Conservation (phyloP, 106 monocot species). For the Dioscorea zingiberensis region DNA sequence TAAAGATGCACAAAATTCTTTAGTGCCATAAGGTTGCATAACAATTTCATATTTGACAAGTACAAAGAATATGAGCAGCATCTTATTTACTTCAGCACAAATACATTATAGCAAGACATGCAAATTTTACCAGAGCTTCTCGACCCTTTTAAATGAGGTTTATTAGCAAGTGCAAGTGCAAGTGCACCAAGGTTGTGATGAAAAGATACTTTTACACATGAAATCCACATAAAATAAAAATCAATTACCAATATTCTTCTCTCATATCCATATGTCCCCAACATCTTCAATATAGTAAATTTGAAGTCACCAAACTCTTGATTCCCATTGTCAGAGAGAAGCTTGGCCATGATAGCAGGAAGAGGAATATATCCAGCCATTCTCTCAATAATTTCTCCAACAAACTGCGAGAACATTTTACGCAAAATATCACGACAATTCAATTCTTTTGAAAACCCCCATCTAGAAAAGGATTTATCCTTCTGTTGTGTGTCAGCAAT, state of each 20-base stretch:
- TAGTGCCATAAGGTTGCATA: too few relatives aligned
- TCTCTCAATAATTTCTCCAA: conserved; percentile 84
- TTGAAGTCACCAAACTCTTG: conserved; percentile 99
- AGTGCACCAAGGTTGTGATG: too few relatives aligned
- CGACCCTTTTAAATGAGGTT: too few relatives aligned
- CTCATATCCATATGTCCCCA: conserved; percentile 87
- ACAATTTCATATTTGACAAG: too few relatives aligned
- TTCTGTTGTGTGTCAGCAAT: conserved; percentile 10
- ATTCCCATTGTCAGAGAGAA: conserved; percentile 79
- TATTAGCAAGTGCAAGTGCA: too few relatives aligned
- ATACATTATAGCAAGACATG: too few relatives aligned
- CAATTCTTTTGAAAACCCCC: conserved; percentile 10
- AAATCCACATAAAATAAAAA: too few relatives aligned
- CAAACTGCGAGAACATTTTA: conserved; percentile 62
- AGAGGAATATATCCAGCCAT: conserved; percentile 86
- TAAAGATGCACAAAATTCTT: too few relatives aligned
- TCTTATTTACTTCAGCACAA: too few relatives aligned
- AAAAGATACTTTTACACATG: too few relatives aligned
- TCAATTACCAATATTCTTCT: conserved; percentile 82
- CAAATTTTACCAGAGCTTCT: too few relatives aligned
- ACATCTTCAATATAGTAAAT: conserved; percentile 70
- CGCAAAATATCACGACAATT: conserved; percentile 35
- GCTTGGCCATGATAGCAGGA: conserved; percentile 77
- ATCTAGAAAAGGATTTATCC: conserved; percentile 5
- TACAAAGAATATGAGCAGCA: too few relatives aligned